Conservation (phyloP, 73 alveolate genomes). For the Halteria grandinella region DNA sequence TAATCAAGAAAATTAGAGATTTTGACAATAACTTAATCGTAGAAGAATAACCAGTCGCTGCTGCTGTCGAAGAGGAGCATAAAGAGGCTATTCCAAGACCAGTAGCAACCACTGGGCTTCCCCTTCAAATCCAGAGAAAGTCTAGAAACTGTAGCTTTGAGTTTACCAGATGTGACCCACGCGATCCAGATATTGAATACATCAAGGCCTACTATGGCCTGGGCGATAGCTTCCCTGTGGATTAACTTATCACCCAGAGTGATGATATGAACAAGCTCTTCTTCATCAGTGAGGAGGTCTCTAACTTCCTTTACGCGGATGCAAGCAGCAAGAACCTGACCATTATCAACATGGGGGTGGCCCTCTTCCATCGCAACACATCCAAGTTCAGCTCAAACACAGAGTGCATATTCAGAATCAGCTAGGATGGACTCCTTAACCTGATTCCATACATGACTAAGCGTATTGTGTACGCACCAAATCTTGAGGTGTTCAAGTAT, state of each 20-base stretch:
- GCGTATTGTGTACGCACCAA: constrained; percentile 55
- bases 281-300: constrained; percentile 70
- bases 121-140: constrained; percentile 15
- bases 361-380: constrained; percentile 69
- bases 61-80: neutral
- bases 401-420: constrained; percentile 77
- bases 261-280: constrained; percentile 72
- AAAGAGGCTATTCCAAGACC: neutral
- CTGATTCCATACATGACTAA: constrained; percentile 82
- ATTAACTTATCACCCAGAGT: constrained; percentile 71
- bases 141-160: constrained; percentile 17
- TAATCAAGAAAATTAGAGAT: constrained; percentile 80
- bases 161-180: constrained; percentile 49
- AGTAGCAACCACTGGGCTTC: neutral
- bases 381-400: constrained; percentile 65
- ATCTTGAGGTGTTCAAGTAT: constrained; percentile 62
- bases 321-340: constrained; percentile 50
- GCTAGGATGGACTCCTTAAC: constrained; percentile 81
- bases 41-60: too few relatives aligned
- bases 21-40: constrained; percentile 21
- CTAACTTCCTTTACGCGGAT: constrained; percentile 70
- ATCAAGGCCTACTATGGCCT: constrained; percentile 79
- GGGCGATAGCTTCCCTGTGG: constrained; percentile 71
- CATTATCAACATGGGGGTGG: constrained; percentile 82
- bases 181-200: constrained; percentile 78